Conservation (phyloP, 345 rosid genomes). For the Microthlaspi erraticum region DNA sequence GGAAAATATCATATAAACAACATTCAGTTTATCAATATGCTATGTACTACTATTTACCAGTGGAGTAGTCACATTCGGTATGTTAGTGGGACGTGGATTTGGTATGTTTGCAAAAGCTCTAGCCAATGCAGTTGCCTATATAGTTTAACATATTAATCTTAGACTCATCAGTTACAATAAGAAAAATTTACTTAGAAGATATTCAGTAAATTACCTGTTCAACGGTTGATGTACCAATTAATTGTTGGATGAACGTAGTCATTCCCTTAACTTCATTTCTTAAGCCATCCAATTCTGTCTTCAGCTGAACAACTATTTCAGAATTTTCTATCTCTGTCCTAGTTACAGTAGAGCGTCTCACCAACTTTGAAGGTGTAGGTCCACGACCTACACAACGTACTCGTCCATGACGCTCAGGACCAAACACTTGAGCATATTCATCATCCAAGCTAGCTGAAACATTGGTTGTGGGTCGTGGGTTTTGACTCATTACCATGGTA, state of each 20-base stretch:
- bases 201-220: neutral
- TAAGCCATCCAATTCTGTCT: neutral
- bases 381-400: conserved; percentile 11
- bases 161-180: neutral
- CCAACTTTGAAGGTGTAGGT: conserved; percentile 2
- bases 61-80: neutral
- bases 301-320: neutral
- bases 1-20: too few species aligned
- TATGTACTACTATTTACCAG: too few species aligned
- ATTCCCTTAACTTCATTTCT: neutral
- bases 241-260: neutral
- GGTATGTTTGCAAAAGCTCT: neutral
- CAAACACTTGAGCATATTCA: conserved; percentile 21
- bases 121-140: neutral
- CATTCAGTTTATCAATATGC: too few species aligned
- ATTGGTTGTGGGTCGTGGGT: neutral
- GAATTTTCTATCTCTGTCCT: neutral
- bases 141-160: neutral
- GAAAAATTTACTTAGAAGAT: too few species aligned
- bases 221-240: neutral
- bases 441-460: conserved; percentile 17
- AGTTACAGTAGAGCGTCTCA: neutral
- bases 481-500: neutral
- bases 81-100: neutral
- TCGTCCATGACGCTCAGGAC: neutral